Evolutionary conservation across 75 land plant species (phyloP).

Genomic region (Cunninghamia lanceolata): DNA sequence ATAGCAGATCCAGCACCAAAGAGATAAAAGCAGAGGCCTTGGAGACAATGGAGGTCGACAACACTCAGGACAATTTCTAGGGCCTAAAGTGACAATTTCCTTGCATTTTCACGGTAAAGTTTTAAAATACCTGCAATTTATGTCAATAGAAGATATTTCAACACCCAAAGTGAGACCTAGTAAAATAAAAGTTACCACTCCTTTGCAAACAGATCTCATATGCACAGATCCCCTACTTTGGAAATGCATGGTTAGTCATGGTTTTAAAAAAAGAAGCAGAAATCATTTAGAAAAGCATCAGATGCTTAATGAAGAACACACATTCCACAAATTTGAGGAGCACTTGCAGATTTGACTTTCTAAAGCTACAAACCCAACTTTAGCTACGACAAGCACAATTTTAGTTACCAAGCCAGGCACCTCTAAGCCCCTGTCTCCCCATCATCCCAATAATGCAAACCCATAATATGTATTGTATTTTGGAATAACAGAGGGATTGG

Average conservation of each 20-base stretch:
- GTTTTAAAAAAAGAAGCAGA: no score
- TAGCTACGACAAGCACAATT: not conserved
- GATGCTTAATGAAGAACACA: not conserved
- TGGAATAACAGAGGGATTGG: not conserved
- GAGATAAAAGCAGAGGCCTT: no score
- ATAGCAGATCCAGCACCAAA: no score
- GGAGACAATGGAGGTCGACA: not conserved
- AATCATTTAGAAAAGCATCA: not conserved
- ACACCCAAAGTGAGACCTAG: not conserved
- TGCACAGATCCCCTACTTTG: not conserved
- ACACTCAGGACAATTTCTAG: not conserved
- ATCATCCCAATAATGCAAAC: no score
- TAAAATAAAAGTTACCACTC: not conserved
- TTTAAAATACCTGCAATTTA: not conserved
- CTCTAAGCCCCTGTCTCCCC: not conserved
- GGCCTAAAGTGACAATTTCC: not conserved
- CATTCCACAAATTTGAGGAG: not conserved
- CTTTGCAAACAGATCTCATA: no score
- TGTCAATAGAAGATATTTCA: not conserved
- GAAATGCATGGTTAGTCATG: not conserved
- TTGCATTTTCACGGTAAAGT: not conserved
- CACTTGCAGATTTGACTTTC: not conserved
- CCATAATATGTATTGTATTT: not conserved
- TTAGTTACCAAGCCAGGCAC: not conserved
- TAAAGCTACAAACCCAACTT: not conserved